phyloP scores from a whole-genome alignment of 2,329 filamentous ascomycete genomes.

The Aspergillus sp. region DNA sequence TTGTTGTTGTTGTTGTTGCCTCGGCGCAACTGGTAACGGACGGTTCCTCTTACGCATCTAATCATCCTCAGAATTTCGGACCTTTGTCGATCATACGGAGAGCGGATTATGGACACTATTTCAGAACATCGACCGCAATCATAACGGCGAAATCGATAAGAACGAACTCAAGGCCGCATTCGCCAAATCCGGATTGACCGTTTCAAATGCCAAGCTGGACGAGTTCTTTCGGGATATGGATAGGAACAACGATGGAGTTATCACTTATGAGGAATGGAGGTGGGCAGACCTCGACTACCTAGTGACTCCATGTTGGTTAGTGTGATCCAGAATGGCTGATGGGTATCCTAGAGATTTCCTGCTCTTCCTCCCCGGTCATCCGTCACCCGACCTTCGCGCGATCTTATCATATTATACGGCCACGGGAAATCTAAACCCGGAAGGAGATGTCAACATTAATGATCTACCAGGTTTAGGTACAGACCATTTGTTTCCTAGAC shows the following conservation, averaged over 20 bases:
- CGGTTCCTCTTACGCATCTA: conserved; percentile 14
- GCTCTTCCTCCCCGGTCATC: conserved; percentile 69
- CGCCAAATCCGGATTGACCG: conserved; percentile 64
- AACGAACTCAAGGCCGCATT: conserved; percentile 76
- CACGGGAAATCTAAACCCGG: conserved; percentile 78
- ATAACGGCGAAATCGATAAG: conserved; percentile 79
- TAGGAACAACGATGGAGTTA: conserved; percentile 73
- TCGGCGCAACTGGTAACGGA: conserved; percentile 10
- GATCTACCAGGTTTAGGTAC: conserved; percentile 93
- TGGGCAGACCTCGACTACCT: conserved; percentile 40
- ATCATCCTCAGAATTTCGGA: conserved; percentile 64
- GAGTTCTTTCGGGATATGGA: conserved; percentile 88
- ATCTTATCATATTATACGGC: conserved; percentile 88
- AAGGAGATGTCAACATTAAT: conserved; percentile 91
- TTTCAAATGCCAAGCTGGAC: conserved; percentile 68
- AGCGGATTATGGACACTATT: conserved; percentile 75
- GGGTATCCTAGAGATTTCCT: conserved; percentile 66
- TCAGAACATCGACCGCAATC: conserved; percentile 73
- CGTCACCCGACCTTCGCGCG: conserved; percentile 57
- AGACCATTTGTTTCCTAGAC: conserved; percentile 35
- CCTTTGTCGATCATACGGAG: conserved; percentile 82
- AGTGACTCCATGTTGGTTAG: too few species aligned
- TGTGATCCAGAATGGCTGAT: background rate
- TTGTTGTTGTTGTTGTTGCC: conserved; percentile 4
- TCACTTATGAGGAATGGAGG: conserved; percentile 95